Evolutionary conservation across 345 rosid genomes (phyloP), one percentile per base, ranked within the genome.

Genomic region (Rhizophora mangle): DNA sequence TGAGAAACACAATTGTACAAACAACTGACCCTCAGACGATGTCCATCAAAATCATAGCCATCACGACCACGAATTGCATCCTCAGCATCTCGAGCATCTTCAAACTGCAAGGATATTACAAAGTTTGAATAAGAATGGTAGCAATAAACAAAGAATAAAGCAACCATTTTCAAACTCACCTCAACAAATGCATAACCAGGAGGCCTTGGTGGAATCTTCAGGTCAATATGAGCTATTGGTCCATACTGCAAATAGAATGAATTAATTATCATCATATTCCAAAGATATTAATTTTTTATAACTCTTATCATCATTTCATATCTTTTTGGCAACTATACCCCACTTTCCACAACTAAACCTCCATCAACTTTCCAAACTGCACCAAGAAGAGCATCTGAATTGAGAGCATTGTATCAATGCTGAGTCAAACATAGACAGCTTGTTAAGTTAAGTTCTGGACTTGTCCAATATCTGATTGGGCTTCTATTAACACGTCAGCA

Each of bases 101-200:
- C 75, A 69, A 78, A 78, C 78, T 78, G 51, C 21, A n/a, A 60
- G 51, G 24, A 22, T 3, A 32, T 16, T 10, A 20, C 10, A 26
- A 43, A 67, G 51, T 31, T 56, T 31, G 60, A 51, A 16, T 16
- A 46, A 8, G 18, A 55, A 29, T 46, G 29, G 4, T 19, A 62
- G 60, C 10, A n/a, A 29, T 16, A 9, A 65, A 36, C 6, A 29
- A 9, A 16, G 22, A 1, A 20, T 11, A 10, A 21, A 65, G 31
- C 9, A n/a, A 11, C 20, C 11, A 63, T 63, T 31, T n/a, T 7
- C 6, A 36, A 74, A 32, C 72, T 53, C 47, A 78, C 81, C 94
- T 96, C 99, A 22, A 96, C 96, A 72, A 96, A 96, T 24, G 98
- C 98, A 88, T 96, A 96, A 76, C 99, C 99, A n/a, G 99, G 99